phyloP scores from a whole-genome alignment of 2,329 filamentous ascomycete genomes.

The Hortaea sp. region DNA sequence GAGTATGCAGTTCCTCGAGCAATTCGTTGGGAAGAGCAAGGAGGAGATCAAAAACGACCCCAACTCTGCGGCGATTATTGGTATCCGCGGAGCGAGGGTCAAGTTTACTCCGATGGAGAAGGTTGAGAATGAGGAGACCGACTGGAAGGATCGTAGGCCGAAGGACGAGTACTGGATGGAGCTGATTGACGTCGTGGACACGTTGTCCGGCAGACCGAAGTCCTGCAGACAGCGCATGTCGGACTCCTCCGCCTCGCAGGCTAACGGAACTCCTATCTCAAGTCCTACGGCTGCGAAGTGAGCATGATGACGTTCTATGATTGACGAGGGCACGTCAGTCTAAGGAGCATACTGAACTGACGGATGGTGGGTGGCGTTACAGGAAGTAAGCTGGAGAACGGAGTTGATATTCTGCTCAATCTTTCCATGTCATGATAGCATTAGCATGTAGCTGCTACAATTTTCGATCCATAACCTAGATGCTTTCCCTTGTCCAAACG shows the following conservation, averaged over 20 bases:
- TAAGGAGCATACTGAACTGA: neutral
- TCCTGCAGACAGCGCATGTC: neutral
- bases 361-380: neutral
- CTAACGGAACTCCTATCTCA: neutral
- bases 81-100: conserved; percentile 80
- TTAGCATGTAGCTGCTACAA: no score
- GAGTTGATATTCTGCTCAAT: neutral
- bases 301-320: neutral
- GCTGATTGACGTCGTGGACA: conserved; percentile 73
- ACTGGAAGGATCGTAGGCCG: conserved; percentile 84
- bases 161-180: conserved; percentile 76
- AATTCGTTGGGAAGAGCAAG: conserved; percentile 55
- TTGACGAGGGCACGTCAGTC: neutral
- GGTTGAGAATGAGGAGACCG: conserved; percentile 75
- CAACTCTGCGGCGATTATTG: conserved; percentile 71
- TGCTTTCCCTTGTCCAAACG: neutral
- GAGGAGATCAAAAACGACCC: conserved; percentile 64
- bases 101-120: conserved; percentile 75
- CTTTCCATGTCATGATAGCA: neutral
- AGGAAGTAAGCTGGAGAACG: neutral
- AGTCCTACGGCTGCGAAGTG: neutral
- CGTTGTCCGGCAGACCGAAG: conserved; percentile 58
- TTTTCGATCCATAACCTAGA: no score
- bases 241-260: conserved; percentile 11
- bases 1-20: conserved; percentile 84